Base-by-base conservation (phyloP, 306 rosid genomes). In the Lathyrus oleraceus region DNA sequence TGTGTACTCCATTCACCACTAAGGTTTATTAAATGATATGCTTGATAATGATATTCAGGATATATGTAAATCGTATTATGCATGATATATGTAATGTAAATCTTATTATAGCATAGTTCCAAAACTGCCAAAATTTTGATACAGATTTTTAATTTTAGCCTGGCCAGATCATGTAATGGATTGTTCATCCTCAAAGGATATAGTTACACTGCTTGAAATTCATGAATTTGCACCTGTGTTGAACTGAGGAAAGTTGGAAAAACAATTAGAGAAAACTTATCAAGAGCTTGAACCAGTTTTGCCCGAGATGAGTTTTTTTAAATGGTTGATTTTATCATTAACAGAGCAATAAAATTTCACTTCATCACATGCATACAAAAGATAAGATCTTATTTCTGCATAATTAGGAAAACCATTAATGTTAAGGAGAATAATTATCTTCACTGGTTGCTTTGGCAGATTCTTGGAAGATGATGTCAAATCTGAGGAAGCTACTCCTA, bases 401-500 rank as follows among this genome's bases (percentile, higher is more conserved):
- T 45, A 65, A 39, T 39, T 61, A 43, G 10, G 2, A 1, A 0
- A 49, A 36, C 39, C 39, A 19, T 61, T 39, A 52, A 70, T 28
- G 21, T 68, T 19, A 13, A 59, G 14, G 60, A 30, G 30, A 61
- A 25, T 74, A 38, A 27, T 13, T 1, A 42, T 42, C 4, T 42
- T 38, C n/a, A 51, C 72, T 42, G 32, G 43, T 57, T 81, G 47
- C 23, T 48, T 69, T 43, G 78, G 68, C 83, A 90, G 96, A 30
- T 71, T 80, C 74, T 56, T 89, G 66, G 83, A 60, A 60, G 53
- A 82, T 19, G 73, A 65, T 12, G 44, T 48, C 16, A 71, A 72
- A 44, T 16, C 69, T 28, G 80, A 76, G 30, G 82, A 85, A 62
- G 77, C 61, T 65, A 61, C 72, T 74, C 91, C 93, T 20, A 44